phyloP scores from a whole-genome alignment of 129 eudicot species.

The Lonicera japonica region DNA sequence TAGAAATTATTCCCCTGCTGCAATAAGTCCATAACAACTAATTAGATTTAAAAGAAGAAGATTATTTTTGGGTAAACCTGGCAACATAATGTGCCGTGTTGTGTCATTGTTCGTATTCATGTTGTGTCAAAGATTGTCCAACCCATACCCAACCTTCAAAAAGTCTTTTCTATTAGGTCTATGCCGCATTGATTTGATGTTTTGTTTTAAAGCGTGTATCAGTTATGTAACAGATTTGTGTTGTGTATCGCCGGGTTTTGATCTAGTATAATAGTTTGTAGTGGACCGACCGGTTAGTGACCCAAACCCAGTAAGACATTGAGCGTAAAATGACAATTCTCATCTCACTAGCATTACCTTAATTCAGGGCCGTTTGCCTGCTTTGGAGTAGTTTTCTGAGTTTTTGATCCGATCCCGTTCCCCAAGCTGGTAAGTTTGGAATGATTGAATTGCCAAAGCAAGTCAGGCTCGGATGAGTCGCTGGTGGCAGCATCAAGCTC shows the following conservation, averaged over 20 bases:
- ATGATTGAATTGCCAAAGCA: slow-evolving; percentile 82
- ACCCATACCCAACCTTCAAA: no score
- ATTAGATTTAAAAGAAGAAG: not conserved
- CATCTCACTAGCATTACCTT: slow-evolving; percentile 38
- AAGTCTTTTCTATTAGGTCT: no score
- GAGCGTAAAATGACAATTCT: not conserved
- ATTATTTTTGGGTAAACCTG: not conserved
- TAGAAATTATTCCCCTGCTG: slow-evolving; percentile 54
- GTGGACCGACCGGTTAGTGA: no score
- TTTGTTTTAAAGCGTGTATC: no score
- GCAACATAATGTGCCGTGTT: no score
- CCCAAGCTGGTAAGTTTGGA: slow-evolving; percentile 53
- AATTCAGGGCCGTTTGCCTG: slow-evolving; percentile 57
- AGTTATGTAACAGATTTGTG: no score
- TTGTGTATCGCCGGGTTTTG: no score
- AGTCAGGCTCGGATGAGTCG: slow-evolving; percentile 90
- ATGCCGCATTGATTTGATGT: no score
- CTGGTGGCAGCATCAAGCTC: slow-evolving; percentile 95
- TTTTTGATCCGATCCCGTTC: slow-evolving; percentile 42
- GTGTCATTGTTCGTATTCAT: no score
- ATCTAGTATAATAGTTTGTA: no score
- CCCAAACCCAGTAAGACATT: no score
- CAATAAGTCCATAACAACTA: slow-evolving; percentile 10
- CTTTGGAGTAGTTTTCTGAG: slow-evolving; percentile 40
- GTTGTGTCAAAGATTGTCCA: no score